A percentile compares a stretch with the other conserved stretches of the same genome.
Conservation (phyloP, 2,329 filamentous ascomycete species). For the Rhynchosporium graminicola region DNA sequence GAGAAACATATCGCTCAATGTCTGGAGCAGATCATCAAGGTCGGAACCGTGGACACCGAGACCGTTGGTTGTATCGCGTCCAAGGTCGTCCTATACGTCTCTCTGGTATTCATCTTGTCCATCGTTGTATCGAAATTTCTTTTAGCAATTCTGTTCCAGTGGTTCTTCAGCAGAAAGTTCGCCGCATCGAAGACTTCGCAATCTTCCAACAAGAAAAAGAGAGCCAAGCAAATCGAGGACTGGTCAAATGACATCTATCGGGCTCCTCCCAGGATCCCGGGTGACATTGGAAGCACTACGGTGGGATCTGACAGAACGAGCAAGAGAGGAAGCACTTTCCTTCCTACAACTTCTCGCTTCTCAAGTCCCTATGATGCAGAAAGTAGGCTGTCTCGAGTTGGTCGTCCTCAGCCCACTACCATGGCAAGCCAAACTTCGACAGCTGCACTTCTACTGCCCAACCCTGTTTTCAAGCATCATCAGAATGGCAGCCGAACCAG, state of each 20-base stretch:
- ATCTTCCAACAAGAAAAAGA: slow-evolving; percentile 76
- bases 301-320: slow-evolving; percentile 65
- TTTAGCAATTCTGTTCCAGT: slow-evolving; percentile 90
- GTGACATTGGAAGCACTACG: slow-evolving; percentile 68
- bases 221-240: slow-evolving; percentile 92
- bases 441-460: slow-evolving; percentile 69
- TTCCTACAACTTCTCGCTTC: slow-evolving; percentile 93
- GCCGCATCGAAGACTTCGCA: slow-evolving; percentile 84
- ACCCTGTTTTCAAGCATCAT: slow-evolving; percentile 67
- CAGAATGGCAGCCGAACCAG: slow-evolving; percentile 64
- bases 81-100: slow-evolving; percentile 93
- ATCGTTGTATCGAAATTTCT: slow-evolving; percentile 85
- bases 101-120: slow-evolving; percentile 85
- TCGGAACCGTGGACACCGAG: slow-evolving; percentile 92
- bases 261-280: slow-evolving; percentile 78
- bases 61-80: slow-evolving; percentile 97
- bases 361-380: slow-evolving; percentile 85
- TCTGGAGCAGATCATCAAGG: slow-evolving; percentile 90
- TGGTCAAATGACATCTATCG: slow-evolving; percentile 98
- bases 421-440: slow-evolving; percentile 87
- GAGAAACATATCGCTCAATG: slow-evolving; percentile 87
- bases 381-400: slow-evolving; percentile 55
- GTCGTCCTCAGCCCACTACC: slow-evolving; percentile 69
- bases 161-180: slow-evolving; percentile 89
- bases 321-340: slow-evolving; percentile 80